Evolutionary conservation across 345 rosid species (phyloP), one percentile per base, ranked within the genome.

Genomic region (Citrus reticulata): DNA sequence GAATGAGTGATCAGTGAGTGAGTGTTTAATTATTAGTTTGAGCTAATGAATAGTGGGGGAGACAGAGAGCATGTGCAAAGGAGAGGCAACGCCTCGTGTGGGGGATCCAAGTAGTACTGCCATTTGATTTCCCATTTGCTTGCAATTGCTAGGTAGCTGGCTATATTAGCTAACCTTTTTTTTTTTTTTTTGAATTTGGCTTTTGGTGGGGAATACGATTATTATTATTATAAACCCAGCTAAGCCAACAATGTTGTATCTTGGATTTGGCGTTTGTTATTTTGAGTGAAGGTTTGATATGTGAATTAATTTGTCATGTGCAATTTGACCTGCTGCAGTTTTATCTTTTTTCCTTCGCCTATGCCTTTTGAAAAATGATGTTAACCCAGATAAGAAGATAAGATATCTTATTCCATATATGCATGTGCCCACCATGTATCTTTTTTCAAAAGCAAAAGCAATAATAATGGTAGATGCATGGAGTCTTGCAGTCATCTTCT

Each of bases 51-150:
- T 75, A 29, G 60, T 55, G 72, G 77, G 71, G 88, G 22, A 77
- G 81, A 79, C 85, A 81, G 78, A 78, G 19, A 72, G 87, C 89
- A 86, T 82, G 90, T 83, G 89, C 87, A 60, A 60, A 69, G 66
- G 78, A 64, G 87, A 71, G 81, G 86, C 86, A 81, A 49, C 35
- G 70, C 77, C 88, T 68, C 78, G 82, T 82, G 88, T 80, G 68
- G 22, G 65, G 68, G 49, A 24, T 34, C 70, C 46, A 35, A 35
- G 24, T 68, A 37, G 19, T 58, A 63, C 57, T 57, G 20, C 74
- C 25, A 22, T 42, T 64, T 65, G 63, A 30, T 54, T 17, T 54
- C 58, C 58, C 58, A 51, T 54, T 54, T 54, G 58, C 58, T 17
- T 54, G 16, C 30, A 25, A 62, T 74, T 10, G 69, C 29, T 65